Evolutionary conservation across 495 filamentous ascomycete species (phyloP), one percentile per base, ranked within the genome.

Genomic region (Parathielavia appendiculata): DNA sequence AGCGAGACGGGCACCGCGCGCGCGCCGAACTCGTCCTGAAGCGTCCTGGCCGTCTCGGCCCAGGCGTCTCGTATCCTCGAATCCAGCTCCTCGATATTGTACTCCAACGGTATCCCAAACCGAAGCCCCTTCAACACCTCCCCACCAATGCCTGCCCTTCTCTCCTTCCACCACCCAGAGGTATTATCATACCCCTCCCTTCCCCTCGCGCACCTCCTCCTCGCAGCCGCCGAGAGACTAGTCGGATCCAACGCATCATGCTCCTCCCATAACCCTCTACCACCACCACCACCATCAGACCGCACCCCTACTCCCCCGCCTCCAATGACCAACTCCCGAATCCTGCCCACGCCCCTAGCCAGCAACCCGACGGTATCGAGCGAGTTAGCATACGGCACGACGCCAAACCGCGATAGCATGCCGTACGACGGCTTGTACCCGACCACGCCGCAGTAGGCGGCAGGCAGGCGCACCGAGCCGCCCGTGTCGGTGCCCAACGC

Each of bases 401-500:
- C 92, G 17, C 93, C 93, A 81, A 87, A 91, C 48, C 93, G 80
- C 53, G 90, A 95, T 20, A 84, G 69, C 56, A 80, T 73, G 7
- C 80, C 80, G 63, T 76, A 73, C 6, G 89, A 95, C 14, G 93
- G 93, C 72, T 98, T 98, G 73, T 91, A 97, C 0, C 93, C 93
- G 23, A 95, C 81, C 13, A 84, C 80, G 10, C 91, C 90, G 6
- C 86, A 92, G 66, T 95, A 97, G 13, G 93, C 90, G 17, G 95
- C 92, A 1, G 93, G 93, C 56, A 97, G 79, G 23, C 93, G 82
- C 45, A 97, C 90, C 12, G 90, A 95, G 23, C 93, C 93, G 59
- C 93, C 93, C 0, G 93, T 97, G 67, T 98, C 93, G 19, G 93
- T 98, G 16, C 92, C 93, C 16, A 98, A 75, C 17, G 92, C 90